phyloP scores from a whole-genome alignment of 805 yeast species.

The Teunomyces cretensis region DNA sequence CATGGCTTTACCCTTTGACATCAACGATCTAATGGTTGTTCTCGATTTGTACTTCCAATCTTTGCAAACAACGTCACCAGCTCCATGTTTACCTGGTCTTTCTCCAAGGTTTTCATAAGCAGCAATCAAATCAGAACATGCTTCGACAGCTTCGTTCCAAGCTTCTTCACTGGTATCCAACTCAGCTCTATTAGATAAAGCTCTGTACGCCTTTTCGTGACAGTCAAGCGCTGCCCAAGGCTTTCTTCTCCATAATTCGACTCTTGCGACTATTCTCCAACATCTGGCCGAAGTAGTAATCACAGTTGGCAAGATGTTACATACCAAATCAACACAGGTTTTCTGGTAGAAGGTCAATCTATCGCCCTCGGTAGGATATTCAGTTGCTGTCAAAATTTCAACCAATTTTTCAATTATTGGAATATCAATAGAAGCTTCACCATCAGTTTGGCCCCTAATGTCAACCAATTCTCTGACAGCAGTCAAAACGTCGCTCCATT shows the following conservation, averaged over 20 bases:
- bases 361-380: slow-evolving; percentile 42
- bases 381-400: slow-evolving; percentile 56
- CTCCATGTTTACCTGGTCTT: slow-evolving; percentile 71
- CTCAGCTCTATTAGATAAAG: slow-evolving; percentile 63
- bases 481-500: slow-evolving; percentile 83
- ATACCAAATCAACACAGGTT: slow-evolving; percentile 69
- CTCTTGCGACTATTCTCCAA: slow-evolving; percentile 84
- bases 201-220: slow-evolving; percentile 83
- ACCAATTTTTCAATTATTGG: slow-evolving; percentile 74
- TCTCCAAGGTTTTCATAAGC: slow-evolving; percentile 91
- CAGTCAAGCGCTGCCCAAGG: slow-evolving; percentile 89
- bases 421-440: slow-evolving; percentile 69
- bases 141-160: slow-evolving; percentile 80
- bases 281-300: slow-evolving; percentile 65
- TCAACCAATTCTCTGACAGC: slow-evolving; percentile 69
- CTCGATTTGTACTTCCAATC: slow-evolving; percentile 90
- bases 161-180: slow-evolving; percentile 56
- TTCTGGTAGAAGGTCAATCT: slow-evolving; percentile 62
- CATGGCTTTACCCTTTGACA: slow-evolving; percentile 72
- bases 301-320: slow-evolving; percentile 64
- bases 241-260: slow-evolving; percentile 78
- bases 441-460: slow-evolving; percentile 51
- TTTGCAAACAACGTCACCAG: slow-evolving; percentile 81
- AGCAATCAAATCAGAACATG: slow-evolving; percentile 74
- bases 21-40: slow-evolving; percentile 65